Base-by-base conservation (phyloP, 352 stramenopile genomes). In the Pythium phragmitis region DNA sequence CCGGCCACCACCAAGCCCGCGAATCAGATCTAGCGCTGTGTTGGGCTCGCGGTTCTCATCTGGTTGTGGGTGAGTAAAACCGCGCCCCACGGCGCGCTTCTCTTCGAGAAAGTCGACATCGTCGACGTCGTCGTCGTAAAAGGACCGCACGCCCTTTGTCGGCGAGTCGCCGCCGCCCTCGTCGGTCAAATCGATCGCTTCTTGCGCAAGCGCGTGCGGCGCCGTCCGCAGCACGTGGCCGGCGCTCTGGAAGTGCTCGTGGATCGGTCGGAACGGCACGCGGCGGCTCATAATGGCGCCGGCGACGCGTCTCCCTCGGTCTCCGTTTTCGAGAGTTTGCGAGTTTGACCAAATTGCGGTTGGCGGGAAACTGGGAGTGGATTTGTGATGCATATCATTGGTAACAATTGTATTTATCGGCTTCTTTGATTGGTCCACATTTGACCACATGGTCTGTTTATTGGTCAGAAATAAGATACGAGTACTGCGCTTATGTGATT, bases 101-200 rank as follows among this genome's bases (percentile, higher is more conserved):
- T 21, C 14, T 50, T 13, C 14, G 11, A 28, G 8, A 51, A 55
- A 58, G 9, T 73, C 68, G 14, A 49, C 57, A 43, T 66, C 69
- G 12, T 75, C 67, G 8, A 84, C 76, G 43, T 83, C 73, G 21
- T 77, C 77, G 4, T 82, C 79, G 48, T 85, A 88, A 60, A 89
- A 91, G 41, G 61, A 63, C 30, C 57, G 57, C 47, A 21, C 53
- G 47, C 33, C 34, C 36, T 66, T 47, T 12, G 23, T 11, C 7
- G 26, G 46, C 62, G 51, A 17, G 57, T 63, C 21, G 26, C 42
- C 65, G 34, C 45, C 45, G 43, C 70, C 79, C 45, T 89, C 67
- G 39, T 88, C 79, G 56, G 88, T 89, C 26, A 77, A 72, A 48
- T 80, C 63, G n/a, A 62, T 66, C 43, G 45, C 52, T 34, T 70